These are phyloP conservation scores for Drechslera avenae DNA, from an alignment of 2,329 filamentous ascomycete species.

Conservation along the genomic window DNA sequence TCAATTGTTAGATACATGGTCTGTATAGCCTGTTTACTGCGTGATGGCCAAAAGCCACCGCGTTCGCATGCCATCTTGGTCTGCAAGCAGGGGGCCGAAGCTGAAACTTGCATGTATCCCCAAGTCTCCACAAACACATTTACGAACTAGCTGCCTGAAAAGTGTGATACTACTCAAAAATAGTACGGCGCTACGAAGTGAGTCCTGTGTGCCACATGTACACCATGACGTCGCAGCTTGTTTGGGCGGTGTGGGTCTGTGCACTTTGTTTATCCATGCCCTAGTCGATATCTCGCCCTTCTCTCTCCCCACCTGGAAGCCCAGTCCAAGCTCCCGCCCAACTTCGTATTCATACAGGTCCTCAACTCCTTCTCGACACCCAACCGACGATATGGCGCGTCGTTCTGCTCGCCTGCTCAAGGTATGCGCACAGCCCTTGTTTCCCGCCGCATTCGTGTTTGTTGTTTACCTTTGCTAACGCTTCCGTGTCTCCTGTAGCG, in stretches of 20 bases:
- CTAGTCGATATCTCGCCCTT: conserved; percentile 19
- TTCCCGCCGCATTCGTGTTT: conserved; percentile 17
- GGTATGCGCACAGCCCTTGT: conserved; percentile 26
- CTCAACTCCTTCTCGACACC: conserved; percentile 11
- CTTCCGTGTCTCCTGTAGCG: conserved; percentile 25
- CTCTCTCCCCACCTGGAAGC: conserved; percentile 33
- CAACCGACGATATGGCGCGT: conserved; percentile 38
- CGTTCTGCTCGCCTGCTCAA: conserved; percentile 46
- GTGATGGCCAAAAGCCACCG: too few species aligned
- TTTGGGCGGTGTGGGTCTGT: conserved; percentile 13
- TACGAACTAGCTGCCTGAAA: not conserved
- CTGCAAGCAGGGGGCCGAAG: too few species aligned
- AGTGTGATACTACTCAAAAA: not conserved
- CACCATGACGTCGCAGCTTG: conserved; percentile 18
- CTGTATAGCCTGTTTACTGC: too few species aligned
- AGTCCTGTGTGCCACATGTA: not conserved
- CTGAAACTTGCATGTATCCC: too few species aligned
- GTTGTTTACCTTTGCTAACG: conserved; percentile 42
- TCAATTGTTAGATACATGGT: too few species aligned
- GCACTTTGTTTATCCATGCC: conserved; percentile 27
- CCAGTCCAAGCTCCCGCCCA: conserved; percentile 27
- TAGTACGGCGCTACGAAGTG: not conserved
- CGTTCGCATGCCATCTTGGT: too few species aligned
- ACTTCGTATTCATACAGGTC: conserved; percentile 6
- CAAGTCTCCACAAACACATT: not conserved